Conservation (phyloP, 1,284 basidiomycete genomes). For the Laetiporus sulphureus region DNA sequence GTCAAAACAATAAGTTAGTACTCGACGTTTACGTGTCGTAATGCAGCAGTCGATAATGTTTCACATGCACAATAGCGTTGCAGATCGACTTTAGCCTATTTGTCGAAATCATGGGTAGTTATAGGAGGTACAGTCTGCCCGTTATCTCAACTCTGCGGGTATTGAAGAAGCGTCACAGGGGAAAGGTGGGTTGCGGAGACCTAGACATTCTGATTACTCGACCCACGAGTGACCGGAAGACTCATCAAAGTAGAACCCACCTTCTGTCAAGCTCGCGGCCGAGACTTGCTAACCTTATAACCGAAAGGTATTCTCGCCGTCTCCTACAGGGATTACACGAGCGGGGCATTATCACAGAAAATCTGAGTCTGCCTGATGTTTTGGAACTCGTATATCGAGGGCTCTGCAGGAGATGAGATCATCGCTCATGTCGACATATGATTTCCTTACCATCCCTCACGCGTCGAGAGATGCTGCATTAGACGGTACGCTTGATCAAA, state of each 20-base stretch:
- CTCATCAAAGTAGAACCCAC: constrained; percentile 70
- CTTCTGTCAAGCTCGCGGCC: too few relatives aligned
- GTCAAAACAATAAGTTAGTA: constrained; percentile 63
- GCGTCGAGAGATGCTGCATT: constrained; percentile 80
- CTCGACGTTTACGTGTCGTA: too few relatives aligned
- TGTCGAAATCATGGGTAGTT: constrained; percentile 88
- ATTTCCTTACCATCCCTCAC: constrained; percentile 76
- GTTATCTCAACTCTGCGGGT: too few relatives aligned
- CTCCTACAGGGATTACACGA: constrained; percentile 55
- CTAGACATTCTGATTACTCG: constrained; percentile 87
- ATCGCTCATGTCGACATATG: constrained; percentile 59
- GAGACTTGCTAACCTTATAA: too few relatives aligned
- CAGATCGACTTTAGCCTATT: constrained; percentile 65
- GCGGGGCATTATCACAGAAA: constrained; percentile 65
- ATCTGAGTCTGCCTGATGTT: constrained; percentile 67
- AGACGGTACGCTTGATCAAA: constrained; percentile 70
- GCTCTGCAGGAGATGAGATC: constrained; percentile 43
- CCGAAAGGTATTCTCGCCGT: too few relatives aligned
- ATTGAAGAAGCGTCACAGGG: constrained; percentile 39
- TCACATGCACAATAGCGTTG: too few relatives aligned
- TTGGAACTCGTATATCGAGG: constrained; percentile 81
- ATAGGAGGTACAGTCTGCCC: constrained; percentile 67
- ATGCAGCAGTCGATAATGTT: too few relatives aligned
- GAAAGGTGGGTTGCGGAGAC: constrained; percentile 76
- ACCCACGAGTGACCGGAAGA: constrained; percentile 60